Base-by-base conservation (phyloP, 2,329 filamentous ascomycete genomes). In the Monilinia vaccinii-corymbosi region DNA sequence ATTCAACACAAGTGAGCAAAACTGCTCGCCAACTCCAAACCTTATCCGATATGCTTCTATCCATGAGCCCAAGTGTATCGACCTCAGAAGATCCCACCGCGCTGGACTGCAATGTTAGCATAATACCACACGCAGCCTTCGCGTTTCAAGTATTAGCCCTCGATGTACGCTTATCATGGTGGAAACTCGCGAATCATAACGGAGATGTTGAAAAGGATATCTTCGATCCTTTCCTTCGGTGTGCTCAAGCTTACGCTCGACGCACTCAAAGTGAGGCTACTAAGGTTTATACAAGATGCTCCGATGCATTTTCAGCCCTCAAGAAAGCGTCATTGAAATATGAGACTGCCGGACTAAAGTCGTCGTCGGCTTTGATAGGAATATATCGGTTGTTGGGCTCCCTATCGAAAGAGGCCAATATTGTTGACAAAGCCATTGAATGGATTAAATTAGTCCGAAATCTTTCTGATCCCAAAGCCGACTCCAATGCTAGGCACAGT, bases 41-140 rank as follows among this genome's bases (percentile, higher is more conserved):
- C 0, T 69, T 91, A 1, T 84, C 86, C 0, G 85, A 88, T 65
- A 78, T 78, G 3, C 74, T 91, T 0, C 74, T 91, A 1, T 81
- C 83, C 0, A 73, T 91, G 1, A 81, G 85, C 32, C 87, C 88
- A 1, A 87, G 82, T 66, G 76, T 87, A n/a, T 83, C 86, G 2
- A 75, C 76, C 52, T 79, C 82, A 11, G 82, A 86, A 45, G 88
- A 92, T 67, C 72, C 72, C 4, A 65, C 77, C 1, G 83, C 83
- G 0, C 68, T 73, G 4, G 81, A 86, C 61, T 72, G 77, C 10
- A 77, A 79, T 31, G 71, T 84, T 9, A 82, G 79, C 62, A 77
- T 85, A 4, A 76, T 76, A 1, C 85, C 88, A 1, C 74, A 78
- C 25, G 72, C 76, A 1, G 81, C 82, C 1, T 79, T 91, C 53